Conservation (phyloP, 2,329 filamentous ascomycete species). For the Alternaria brassicicola region DNA sequence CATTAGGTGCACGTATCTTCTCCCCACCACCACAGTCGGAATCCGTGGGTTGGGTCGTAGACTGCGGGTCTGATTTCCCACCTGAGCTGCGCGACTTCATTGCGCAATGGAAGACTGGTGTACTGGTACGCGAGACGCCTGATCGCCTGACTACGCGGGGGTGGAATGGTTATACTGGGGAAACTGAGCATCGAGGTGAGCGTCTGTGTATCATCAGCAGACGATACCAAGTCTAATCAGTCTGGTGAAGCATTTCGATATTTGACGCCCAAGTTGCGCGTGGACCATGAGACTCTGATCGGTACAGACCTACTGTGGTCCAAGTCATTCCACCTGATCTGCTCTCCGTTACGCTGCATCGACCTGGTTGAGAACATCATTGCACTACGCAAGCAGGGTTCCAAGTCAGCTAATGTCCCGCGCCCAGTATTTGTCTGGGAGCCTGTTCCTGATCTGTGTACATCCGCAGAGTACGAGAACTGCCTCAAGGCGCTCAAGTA, state of each 20-base stretch:
- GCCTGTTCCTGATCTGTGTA: constrained; percentile 88
- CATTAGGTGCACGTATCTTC: constrained; percentile 86
- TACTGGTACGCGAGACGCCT: constrained; percentile 69
- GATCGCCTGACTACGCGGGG: constrained; percentile 81
- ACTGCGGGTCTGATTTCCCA: constrained; percentile 88
- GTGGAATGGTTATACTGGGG: constrained; percentile 83
- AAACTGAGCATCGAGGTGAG: constrained; percentile 66
- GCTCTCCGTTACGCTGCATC: constrained; percentile 77
- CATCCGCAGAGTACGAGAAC: constrained; percentile 64
- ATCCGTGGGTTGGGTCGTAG: constrained; percentile 86
- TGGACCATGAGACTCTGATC: constrained; percentile 75
- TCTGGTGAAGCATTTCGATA: constrained; percentile 75
- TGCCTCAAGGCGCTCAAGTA: constrained; percentile 60
- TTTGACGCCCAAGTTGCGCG: constrained; percentile 80
- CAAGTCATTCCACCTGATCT: constrained; percentile 86
- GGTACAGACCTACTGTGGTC: constrained; percentile 67
- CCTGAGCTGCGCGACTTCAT: constrained; percentile 67
- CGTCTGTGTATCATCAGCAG: neutral
- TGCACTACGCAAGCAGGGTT: constrained; percentile 53
- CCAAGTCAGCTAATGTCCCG: constrained; percentile 16
- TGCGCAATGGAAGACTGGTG: constrained; percentile 76
- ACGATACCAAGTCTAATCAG: neutral
- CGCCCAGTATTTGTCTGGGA: constrained; percentile 88
- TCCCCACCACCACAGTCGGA: constrained; percentile 70
- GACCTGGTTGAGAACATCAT: constrained; percentile 76